Evolutionary conservation across 2,329 filamentous ascomycete species (phyloP).

Genomic region (Xylaria sp.): DNA sequence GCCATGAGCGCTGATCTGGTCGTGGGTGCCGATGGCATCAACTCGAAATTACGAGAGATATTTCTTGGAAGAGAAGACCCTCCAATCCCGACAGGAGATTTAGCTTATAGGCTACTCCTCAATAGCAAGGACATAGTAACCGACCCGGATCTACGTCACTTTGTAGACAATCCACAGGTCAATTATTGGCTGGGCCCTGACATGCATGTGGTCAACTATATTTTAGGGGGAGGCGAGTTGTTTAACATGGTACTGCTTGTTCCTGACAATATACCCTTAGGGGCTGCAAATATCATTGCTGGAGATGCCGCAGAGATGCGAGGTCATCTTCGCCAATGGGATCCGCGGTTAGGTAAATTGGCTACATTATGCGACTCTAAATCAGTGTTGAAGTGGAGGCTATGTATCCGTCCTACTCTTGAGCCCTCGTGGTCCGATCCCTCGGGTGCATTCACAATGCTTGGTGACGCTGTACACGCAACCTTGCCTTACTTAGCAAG

Average conservation of each 20-base stretch:
- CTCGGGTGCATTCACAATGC: slow-evolving; percentile 65
- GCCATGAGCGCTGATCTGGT: slow-evolving; percentile 56
- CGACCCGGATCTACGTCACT: slow-evolving; percentile 57
- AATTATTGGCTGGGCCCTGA: slow-evolving; percentile 65
- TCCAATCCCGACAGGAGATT: slow-evolving; percentile 61
- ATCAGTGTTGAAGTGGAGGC: slow-evolving; percentile 65
- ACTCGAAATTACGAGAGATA: slow-evolving; percentile 57
- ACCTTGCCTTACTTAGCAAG: slow-evolving; percentile 70
- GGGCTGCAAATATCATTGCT: slow-evolving; percentile 52
- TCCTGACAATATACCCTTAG: slow-evolving; percentile 61
- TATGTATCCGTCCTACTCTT: slow-evolving; percentile 46
- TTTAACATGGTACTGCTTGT: slow-evolving; percentile 64
- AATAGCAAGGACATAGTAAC: slow-evolving; percentile 58
- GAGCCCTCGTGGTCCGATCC: slow-evolving; percentile 66
- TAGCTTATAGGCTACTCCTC: slow-evolving; percentile 62
- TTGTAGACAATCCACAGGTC: slow-evolving; percentile 60
- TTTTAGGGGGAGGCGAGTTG: slow-evolving; percentile 58
- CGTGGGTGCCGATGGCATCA: slow-evolving; percentile 61
- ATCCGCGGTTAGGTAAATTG: slow-evolving; percentile 66
- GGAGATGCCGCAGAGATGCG: slow-evolving; percentile 53
- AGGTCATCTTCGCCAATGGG: slow-evolving; percentile 66
- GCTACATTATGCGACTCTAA: slow-evolving; percentile 61
- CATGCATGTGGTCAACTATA: slow-evolving; percentile 64
- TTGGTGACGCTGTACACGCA: slow-evolving; percentile 68
- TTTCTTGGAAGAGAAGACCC: slow-evolving; percentile 58